These are phyloP conservation scores for Crucihimalaya himalaica DNA, from an alignment of 345 rosid genomes.

Conservation along the genomic window DNA sequence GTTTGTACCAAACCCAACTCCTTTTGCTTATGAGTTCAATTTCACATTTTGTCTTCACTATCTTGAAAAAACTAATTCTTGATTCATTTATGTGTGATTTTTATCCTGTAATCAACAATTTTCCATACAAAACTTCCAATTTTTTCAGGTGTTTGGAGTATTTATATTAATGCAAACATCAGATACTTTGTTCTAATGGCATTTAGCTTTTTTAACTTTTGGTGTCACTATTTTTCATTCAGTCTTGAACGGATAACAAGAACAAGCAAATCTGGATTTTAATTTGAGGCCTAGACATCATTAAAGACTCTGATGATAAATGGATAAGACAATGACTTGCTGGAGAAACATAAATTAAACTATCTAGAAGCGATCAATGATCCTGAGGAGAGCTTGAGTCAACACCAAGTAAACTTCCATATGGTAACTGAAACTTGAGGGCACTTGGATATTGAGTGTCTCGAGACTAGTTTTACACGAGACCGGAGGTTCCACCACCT, in stretches of 20 bases:
- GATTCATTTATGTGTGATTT: neutral
- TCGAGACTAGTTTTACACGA: slow-evolving; percentile 22
- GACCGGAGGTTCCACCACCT: slow-evolving; percentile 14
- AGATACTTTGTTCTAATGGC: neutral
- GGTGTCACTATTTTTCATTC: neutral
- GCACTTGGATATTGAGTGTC: slow-evolving; percentile 18
- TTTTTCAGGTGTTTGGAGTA: neutral
- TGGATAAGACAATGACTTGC: neutral
- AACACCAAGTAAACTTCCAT: slow-evolving; percentile 35
- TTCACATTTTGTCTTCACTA: neutral
- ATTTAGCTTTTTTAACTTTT: neutral
- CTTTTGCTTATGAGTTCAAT: neutral
- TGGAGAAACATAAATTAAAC: neutral
- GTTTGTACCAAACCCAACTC: too few species aligned
- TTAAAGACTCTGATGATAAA: neutral
- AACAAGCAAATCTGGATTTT: slow-evolving; percentile 7
- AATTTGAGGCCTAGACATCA: slow-evolving; percentile 1
- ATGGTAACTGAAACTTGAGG: slow-evolving; percentile 22
- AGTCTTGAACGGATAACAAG: neutral
- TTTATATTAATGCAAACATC: neutral
- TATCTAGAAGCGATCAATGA: slow-evolving; percentile 37
- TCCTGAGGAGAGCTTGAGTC: slow-evolving; percentile 39
- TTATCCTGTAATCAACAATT: neutral
- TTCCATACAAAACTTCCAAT: neutral
- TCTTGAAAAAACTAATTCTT: neutral